These are phyloP conservation scores for Rossbeevera mucosa DNA, from an alignment of 768 basidiomycete species.

Conservation along the genomic window DNA sequence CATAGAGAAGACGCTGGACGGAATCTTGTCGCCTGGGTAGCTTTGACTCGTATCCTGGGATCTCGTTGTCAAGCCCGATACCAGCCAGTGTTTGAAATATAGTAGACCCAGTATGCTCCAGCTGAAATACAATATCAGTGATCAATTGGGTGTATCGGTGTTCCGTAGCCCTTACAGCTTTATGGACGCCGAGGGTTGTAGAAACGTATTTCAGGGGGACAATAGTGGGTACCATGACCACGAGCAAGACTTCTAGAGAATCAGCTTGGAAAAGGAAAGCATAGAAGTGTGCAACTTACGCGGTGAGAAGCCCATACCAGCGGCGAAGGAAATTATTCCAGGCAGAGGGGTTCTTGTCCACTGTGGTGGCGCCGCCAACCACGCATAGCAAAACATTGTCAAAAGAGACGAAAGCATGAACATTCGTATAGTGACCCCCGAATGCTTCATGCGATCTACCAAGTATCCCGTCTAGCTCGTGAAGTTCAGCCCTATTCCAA, in stretches of 20 bases:
- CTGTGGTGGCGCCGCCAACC: conserved; percentile 59
- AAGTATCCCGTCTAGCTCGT: conserved; percentile 54
- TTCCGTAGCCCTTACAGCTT: conserved; percentile 49
- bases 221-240: conserved; percentile 68
- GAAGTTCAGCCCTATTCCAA: conserved; percentile 1
- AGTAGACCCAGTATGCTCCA: conserved; percentile 72
- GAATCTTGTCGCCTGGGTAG: conserved; percentile 30
- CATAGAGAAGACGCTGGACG: conserved; percentile 51
- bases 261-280: conserved; percentile 1
- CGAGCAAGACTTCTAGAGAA: conserved; percentile 53
- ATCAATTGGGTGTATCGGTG: not conserved
- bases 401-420: conserved; percentile 54
- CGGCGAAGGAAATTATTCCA: conserved; percentile 55
- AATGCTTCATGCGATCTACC: conserved; percentile 54
- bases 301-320: conserved; percentile 72
- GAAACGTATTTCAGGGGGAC: conserved; percentile 70
- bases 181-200: conserved; percentile 74
- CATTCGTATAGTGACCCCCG: conserved; percentile 55
- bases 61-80: conserved; percentile 49
- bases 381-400: conserved; percentile 58
- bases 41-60: conserved; percentile 1
- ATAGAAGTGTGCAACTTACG: conserved; percentile 32
- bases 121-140: conserved; percentile 32
- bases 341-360: conserved; percentile 58
- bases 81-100: conserved; percentile 73